phyloP scores from a whole-genome alignment of 192 early-diverging fungal genomes.

The Backusella circina region DNA sequence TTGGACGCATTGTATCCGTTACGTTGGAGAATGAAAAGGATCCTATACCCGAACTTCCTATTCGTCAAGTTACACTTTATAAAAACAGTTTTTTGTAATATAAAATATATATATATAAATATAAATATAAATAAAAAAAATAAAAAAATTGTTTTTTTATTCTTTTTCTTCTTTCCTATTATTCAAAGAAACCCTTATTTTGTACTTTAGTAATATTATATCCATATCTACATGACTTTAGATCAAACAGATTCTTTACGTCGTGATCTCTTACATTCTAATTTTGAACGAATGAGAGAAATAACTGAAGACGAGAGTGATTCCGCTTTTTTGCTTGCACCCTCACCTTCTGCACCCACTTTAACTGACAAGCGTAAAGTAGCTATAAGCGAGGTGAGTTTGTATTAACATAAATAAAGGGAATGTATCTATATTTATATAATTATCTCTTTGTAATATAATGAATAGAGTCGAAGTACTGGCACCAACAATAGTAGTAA shows the following conservation, averaged over 20 bases:
- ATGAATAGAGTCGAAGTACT: not conserved
- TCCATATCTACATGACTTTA: not conserved
- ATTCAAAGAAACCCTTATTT: not conserved
- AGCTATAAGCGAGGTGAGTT: not conserved
- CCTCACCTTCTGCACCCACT: not conserved
- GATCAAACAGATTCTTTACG: conserved; percentile 16
- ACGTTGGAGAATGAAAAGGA: conserved; percentile 10
- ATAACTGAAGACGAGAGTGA: not conserved
- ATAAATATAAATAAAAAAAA: not conserved
- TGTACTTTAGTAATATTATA: not conserved
- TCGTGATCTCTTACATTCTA: conserved; percentile 17
- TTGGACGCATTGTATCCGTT: conserved; percentile 19
- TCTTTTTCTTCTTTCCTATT: not conserved
- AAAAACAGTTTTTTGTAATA: not conserved
- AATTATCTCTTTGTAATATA: not conserved
- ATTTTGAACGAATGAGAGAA: conserved; percentile 12
- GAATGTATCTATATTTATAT: not conserved
- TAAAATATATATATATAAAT: not conserved
- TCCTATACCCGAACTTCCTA: conserved; percentile 10
- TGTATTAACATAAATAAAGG: too few species aligned
- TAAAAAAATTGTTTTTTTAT: not conserved
- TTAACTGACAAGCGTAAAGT: not conserved
- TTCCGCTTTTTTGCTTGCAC: not conserved
- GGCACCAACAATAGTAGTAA: not conserved
- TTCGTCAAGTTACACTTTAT: conserved; percentile 13